These are phyloP conservation scores for Stephanodiscus minutulus DNA, from an alignment of 108 stramenopile species.

Conservation along the genomic window DNA sequence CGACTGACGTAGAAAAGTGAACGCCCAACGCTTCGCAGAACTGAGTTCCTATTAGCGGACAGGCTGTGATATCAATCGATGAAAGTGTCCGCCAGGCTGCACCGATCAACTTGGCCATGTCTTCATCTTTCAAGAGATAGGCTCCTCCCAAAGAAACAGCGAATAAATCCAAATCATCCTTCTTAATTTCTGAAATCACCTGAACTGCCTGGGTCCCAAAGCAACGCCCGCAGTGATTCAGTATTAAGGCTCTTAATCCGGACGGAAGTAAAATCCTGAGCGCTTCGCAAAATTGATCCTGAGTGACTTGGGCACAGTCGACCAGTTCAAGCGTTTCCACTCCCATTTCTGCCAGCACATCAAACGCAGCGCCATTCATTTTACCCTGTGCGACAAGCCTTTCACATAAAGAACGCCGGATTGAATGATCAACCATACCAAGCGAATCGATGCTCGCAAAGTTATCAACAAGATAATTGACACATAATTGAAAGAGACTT, in stretches of 20 bases:
- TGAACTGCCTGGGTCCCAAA: slow-evolving; percentile 71
- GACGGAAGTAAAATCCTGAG: slow-evolving; percentile 45
- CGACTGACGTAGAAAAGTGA: slow-evolving; percentile 29
- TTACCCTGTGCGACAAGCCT: slow-evolving; percentile 61
- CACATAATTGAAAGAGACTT: slow-evolving; percentile 65
- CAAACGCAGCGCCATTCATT: slow-evolving; percentile 74
- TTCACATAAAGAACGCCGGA: slow-evolving; percentile 63
- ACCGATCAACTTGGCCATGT: slow-evolving; percentile 59
- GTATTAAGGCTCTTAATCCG: slow-evolving; percentile 57
- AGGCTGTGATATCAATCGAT: slow-evolving; percentile 74
- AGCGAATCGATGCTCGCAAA: slow-evolving; percentile 78
- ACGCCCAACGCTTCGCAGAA: slow-evolving; percentile 54
- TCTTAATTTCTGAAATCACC: slow-evolving; percentile 32
- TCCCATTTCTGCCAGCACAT: slow-evolving; percentile 65
- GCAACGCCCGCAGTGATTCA: slow-evolving; percentile 77
- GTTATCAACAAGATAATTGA: slow-evolving; percentile 67
- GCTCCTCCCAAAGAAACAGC: slow-evolving; percentile 77
- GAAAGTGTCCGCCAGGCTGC: slow-evolving; percentile 55
- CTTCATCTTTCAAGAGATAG: slow-evolving; percentile 72
- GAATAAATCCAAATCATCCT: slow-evolving; percentile 46
- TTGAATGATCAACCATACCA: slow-evolving; percentile 66
- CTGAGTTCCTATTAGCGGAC: slow-evolving; percentile 62
- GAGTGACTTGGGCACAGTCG: slow-evolving; percentile 75
- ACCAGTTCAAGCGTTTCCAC: slow-evolving; percentile 75
- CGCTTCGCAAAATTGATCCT: slow-evolving; percentile 51